Percentiles rank a stretch among this genome's conserved stretches.
Conservation (phyloP, 768 basidiomycete genomes). For the Pulveroboletus frians region DNA sequence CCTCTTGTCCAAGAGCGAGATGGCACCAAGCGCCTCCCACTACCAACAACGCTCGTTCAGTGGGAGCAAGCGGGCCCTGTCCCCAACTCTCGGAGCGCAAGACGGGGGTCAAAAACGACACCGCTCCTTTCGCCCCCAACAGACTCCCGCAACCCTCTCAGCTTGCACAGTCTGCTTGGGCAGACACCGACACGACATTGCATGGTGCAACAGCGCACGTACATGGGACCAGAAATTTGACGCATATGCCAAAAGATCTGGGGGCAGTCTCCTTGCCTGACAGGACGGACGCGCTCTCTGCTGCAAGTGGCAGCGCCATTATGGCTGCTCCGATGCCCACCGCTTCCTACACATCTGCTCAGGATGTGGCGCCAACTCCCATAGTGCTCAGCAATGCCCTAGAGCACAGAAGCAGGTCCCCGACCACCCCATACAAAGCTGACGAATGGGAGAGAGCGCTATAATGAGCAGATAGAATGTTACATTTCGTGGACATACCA, state of each 20-base stretch:
- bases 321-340: no score
- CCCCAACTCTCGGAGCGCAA: neutral
- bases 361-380: no score
- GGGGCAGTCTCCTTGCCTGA: neutral
- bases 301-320: no score
- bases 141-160: neutral
- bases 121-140: neutral
- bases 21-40: neutral
- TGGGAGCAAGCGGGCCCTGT: neutral
- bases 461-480: no score
- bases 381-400: no score
- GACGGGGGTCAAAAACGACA: neutral
- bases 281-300: no score
- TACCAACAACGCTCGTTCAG: neutral
- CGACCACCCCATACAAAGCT: no score
- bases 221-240: neutral
- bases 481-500: no score
- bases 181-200: neutral
- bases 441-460: no score
- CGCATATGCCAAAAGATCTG: neutral
- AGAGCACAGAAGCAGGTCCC: no score
- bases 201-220: fast-evolving
- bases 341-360: no score
- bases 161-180: neutral
- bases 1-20: no score